phyloP scores from a whole-genome alignment of 1,284 basidiomycete species.

The Papiliotrema nemorosa region DNA sequence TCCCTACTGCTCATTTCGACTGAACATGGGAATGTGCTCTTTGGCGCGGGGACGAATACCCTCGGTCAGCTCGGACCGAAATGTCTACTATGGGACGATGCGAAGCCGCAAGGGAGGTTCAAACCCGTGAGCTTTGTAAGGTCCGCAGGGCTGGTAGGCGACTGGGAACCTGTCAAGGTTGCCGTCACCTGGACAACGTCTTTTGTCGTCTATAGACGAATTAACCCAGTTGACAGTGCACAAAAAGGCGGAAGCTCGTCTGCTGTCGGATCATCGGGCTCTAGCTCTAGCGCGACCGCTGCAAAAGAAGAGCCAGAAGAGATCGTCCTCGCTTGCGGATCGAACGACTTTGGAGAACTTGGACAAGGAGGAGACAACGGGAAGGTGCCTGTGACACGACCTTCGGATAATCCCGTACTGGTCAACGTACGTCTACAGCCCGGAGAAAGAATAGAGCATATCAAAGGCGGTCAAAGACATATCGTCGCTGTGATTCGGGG shows the following conservation, averaged over 20 bases:
- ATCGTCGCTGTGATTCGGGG: slow-evolving; percentile 54
- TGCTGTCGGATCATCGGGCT: slow-evolving; percentile 4
- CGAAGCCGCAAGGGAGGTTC: slow-evolving; percentile 22
- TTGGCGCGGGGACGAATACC: slow-evolving; percentile 43
- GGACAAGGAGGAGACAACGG: slow-evolving; percentile 49
- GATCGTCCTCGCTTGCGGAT: slow-evolving; percentile 71
- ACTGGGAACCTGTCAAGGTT: slow-evolving; percentile 47
- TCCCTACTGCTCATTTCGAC: slow-evolving; percentile 27
- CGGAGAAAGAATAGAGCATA: slow-evolving; percentile 31
- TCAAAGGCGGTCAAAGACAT: slow-evolving; percentile 71
- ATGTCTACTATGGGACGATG: slow-evolving; percentile 30
- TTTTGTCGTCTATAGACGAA: slow-evolving; percentile 55
- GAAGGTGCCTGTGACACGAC: slow-evolving; percentile 17
- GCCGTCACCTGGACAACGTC: slow-evolving; percentile 78
- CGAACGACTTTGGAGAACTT: slow-evolving; percentile 76
- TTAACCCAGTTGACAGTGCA: slow-evolving; percentile 46
- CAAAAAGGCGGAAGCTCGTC: slow-evolving; percentile 20
- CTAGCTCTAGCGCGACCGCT: not conserved
- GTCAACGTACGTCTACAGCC: slow-evolving; percentile 22
- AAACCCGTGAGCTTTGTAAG: slow-evolving; percentile 34
- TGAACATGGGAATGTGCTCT: slow-evolving; percentile 16
- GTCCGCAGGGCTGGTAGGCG: slow-evolving; percentile 31
- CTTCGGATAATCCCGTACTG: slow-evolving; percentile 15
- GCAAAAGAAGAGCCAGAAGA: slow-evolving; percentile 48
- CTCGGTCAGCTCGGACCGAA: slow-evolving; percentile 37